Base-by-base conservation (phyloP, 805 yeast species). In the Candida oleophila region DNA sequence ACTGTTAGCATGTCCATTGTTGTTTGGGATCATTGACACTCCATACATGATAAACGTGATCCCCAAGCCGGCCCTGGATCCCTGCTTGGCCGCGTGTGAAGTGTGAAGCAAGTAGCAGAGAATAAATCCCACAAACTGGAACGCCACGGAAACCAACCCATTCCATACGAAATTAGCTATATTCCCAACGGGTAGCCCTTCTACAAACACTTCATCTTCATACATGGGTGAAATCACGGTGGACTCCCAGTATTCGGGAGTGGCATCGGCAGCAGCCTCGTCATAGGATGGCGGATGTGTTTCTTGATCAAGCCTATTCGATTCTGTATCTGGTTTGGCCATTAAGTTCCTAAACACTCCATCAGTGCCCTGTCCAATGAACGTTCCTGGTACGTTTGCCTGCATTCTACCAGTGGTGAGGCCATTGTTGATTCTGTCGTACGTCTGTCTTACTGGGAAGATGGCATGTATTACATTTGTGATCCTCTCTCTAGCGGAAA, bases 161-260 rank as follows among this genome's bases (percentile, higher is more conserved):
- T 91, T 92, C 98, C 99, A 92, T 3, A 88, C 66, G 57, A 91
- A 85, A 59, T 88, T 89, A 33, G 95, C 82, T n/a, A 87, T 63
- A 58, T 87, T 87, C 2, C 99, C 99, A 25, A 92, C 98, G 0
- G 99, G 98, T 54, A 94, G 72, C 0, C 97, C 98, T 55, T 92
- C 96, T 28, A 94, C 89, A 65, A 89, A 89, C 16, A 94, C 84
- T 64, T 92, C 98, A 60, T 94, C 97, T 46, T 80, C 83, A 56
- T 80, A 84, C 75, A 64, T 89, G 3, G 96, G 87, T 3, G 89
- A 80, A 60, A 90, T 76, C 37, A 89, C 82, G 0, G 94, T 81
- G 5, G 91, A 81, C 65, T 94, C 99, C 96, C 97, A 94, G 66
- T 94, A 94, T 35, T 96, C 96, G 0, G 99, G 99, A 0, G 95